Evolutionary conservation across 345 rosid species (phyloP).

Genomic region (Eucalyptus decipiens): DNA sequence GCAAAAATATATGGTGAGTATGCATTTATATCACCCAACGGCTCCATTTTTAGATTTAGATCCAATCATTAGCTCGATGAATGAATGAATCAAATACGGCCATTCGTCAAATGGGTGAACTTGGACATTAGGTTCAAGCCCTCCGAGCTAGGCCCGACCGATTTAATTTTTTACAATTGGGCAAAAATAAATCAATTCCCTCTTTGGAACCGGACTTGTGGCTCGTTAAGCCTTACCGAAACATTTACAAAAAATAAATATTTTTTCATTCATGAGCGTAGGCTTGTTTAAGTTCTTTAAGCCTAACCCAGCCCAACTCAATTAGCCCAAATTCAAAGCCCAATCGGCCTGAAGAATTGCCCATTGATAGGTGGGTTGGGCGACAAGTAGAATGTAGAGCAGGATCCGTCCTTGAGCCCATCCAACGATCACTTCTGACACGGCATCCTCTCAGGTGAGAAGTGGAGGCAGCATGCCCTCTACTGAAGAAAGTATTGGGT

Average conservation of each 20-base stretch:
- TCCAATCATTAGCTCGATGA: accelerated
- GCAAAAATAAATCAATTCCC: background rate
- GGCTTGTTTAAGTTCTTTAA: background rate
- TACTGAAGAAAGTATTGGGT: background rate
- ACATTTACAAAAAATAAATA: background rate
- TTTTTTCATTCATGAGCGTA: background rate
- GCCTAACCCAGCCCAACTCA: background rate
- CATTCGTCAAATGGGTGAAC: background rate
- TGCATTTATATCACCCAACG: accelerated
- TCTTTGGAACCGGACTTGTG: background rate
- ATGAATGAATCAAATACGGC: background rate
- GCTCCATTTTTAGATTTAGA: background rate
- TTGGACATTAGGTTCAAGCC: background rate
- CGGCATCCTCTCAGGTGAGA: background rate
- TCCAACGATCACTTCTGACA: background rate
- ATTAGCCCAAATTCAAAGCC: background rate
- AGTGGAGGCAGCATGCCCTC: background rate
- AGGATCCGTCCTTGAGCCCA: background rate
- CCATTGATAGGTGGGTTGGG: background rate
- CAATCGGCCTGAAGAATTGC: background rate
- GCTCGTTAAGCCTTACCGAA: background rate
- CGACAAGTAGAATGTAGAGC: background rate
- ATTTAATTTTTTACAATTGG: background rate
- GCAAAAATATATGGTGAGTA: background rate
- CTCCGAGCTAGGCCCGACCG: background rate